Conservation (phyloP, 2,329 filamentous ascomycete genomes). For the Neurospora sp. region DNA sequence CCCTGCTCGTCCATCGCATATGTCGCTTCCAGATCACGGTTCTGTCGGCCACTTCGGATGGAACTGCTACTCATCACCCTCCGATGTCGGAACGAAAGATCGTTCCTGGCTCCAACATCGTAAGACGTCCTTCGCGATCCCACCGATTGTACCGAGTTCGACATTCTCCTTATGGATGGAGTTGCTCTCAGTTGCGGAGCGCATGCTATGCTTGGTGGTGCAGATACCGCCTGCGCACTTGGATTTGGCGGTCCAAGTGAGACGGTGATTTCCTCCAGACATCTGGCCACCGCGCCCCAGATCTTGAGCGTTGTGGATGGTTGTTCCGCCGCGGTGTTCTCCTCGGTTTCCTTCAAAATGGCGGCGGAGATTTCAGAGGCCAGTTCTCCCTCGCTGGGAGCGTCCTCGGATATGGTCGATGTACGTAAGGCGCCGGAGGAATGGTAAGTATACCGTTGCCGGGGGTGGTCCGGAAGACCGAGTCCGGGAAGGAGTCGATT, state of each 20-base stretch:
- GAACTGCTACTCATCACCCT: not conserved
- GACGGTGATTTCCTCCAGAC: slow-evolving; percentile 4
- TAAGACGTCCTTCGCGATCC: not conserved
- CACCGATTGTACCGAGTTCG: not conserved
- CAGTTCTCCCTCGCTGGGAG: not conserved
- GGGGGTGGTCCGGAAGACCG: not conserved
- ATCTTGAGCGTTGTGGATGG: slow-evolving; percentile 1
- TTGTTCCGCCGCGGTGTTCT: not conserved
- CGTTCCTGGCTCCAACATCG: not conserved
- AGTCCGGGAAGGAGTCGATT: not conserved
- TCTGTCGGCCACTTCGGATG: not conserved
- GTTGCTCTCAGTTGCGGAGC: not conserved
- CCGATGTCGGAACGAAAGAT: not conserved
- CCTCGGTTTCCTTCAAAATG: not conserved
- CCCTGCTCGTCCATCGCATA: not conserved
- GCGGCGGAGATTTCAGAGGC: not conserved
- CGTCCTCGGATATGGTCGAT: not conserved
- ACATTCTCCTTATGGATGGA: not conserved
- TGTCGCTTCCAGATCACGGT: not conserved
- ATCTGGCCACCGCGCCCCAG: slow-evolving; percentile 6
- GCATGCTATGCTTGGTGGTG: not conserved
- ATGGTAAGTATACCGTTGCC: not conserved
- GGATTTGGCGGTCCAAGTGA: not conserved
- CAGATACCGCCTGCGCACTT: not conserved
- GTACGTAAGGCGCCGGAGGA: not conserved